A percentile compares a stretch with the other conserved stretches of the same genome.
Conservation (phyloP, 192 early-diverging fungal genomes). For the Glomus cerebriforme region DNA sequence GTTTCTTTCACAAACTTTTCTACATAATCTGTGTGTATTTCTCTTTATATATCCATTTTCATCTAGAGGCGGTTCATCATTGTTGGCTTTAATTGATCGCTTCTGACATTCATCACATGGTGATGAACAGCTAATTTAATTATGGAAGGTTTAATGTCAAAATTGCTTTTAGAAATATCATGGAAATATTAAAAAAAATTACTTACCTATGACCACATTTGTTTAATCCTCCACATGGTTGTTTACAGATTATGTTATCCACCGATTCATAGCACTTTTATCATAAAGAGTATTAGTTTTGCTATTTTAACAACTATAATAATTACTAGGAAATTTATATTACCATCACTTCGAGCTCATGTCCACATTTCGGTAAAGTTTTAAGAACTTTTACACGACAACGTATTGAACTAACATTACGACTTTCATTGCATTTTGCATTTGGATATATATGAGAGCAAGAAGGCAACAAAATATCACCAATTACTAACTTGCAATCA, state of each 20-base stretch:
- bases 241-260: slow-evolving; percentile 26
- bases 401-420: background rate
- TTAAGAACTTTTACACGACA: slow-evolving; percentile 23
- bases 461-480: slow-evolving; percentile 18
- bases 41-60: background rate
- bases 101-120: slow-evolving; percentile 46
- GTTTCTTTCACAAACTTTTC: background rate
- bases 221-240: slow-evolving; percentile 32
- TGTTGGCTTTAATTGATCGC: background rate
- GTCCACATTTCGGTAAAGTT: slow-evolving; percentile 45
- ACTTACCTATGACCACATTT: slow-evolving; percentile 39
- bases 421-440: slow-evolving; percentile 28
- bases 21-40: slow-evolving; percentile 33
- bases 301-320: background rate
- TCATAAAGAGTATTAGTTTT: background rate
- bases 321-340: background rate
- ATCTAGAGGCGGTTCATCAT: background rate
- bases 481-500: slow-evolving; percentile 33
- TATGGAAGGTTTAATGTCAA: background rate
- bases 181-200: background rate
- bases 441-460: slow-evolving; percentile 37
- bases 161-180: background rate
- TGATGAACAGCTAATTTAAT: slow-evolving; percentile 31
- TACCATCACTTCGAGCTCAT: slow-evolving; percentile 34
- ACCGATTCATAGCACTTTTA: slow-evolving; percentile 33